These are phyloP conservation scores for Isoetes engelmannii DNA, from an alignment of 83 land plant species.

Conservation along the genomic window DNA sequence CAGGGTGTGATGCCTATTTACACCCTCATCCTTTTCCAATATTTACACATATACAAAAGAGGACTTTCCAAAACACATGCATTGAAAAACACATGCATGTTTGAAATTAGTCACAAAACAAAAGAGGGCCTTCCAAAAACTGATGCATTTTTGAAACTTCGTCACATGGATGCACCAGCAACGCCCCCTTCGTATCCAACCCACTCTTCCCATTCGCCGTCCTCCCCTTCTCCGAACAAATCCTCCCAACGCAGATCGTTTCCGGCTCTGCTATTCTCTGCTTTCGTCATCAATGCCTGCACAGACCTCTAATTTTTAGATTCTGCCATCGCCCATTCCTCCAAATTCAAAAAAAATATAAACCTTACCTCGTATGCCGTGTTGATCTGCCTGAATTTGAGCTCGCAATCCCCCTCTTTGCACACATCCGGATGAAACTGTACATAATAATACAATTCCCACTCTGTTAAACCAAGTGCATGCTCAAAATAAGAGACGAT, in stretches of 20 bases:
- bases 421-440: conserved; percentile 5
- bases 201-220: conserved; percentile 1
- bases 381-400: background rate
- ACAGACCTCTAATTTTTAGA: too few relatives aligned
- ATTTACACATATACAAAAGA: too few relatives aligned
- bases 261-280: background rate
- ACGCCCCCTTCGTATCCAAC: background rate
- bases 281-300: background rate
- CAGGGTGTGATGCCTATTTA: too few relatives aligned
- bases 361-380: background rate
- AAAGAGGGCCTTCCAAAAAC: too few relatives aligned
- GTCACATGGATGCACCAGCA: background rate
- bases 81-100: too few relatives aligned
- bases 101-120: too few relatives aligned
- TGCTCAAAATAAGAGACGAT: background rate
- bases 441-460: background rate
- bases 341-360: too few relatives aligned
- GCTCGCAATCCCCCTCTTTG: background rate
- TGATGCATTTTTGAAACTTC: too few relatives aligned
- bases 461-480: background rate
- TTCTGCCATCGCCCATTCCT: too few relatives aligned
- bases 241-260: background rate
- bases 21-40: too few relatives aligned
- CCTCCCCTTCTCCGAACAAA: background rate
- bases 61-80: too few relatives aligned